Conservation (phyloP, 495 filamentous ascomycete species). For the Neurospora africana region DNA sequence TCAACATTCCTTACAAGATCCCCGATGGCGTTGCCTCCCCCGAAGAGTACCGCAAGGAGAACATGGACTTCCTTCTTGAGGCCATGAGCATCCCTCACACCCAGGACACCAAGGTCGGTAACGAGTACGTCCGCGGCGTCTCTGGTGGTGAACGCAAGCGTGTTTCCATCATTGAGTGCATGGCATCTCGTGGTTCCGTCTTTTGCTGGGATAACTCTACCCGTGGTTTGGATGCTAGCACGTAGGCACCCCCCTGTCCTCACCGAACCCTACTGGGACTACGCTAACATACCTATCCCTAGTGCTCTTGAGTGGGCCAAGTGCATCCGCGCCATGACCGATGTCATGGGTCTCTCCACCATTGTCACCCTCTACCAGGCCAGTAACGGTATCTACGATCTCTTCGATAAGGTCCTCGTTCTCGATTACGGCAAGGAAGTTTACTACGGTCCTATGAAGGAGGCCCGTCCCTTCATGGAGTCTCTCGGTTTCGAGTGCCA, state of each 20-base stretch:
- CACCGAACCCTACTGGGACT: too few relatives aligned
- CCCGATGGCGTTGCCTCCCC: constrained; percentile 6
- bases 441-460: constrained; percentile 45
- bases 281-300: constrained; percentile 5
- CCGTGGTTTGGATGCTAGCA: constrained; percentile 35
- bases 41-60: constrained; percentile 11
- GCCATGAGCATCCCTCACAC: constrained; percentile 61
- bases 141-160: constrained; percentile 50
- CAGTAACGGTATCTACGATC: constrained; percentile 53
- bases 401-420: constrained; percentile 53
- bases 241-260: constrained; percentile 2
- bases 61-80: constrained; percentile 17
- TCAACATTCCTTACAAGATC: constrained; percentile 33
- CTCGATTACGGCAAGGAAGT: constrained; percentile 54
- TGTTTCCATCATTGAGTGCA: constrained; percentile 40
- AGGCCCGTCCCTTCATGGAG: constrained; percentile 47
- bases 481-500: constrained; percentile 41
- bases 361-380: constrained; percentile 66
- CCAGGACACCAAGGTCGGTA: constrained; percentile 65
- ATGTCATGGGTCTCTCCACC: constrained; percentile 43
- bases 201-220: constrained; percentile 45
- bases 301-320: constrained; percentile 39
- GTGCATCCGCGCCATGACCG: constrained; percentile 41
- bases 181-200: constrained; percentile 20
- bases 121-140: constrained; percentile 65